Evolutionary conservation across 192 early-diverging fungal genomes (phyloP).

Genomic region (Fimicolochytrium jonesii): DNA sequence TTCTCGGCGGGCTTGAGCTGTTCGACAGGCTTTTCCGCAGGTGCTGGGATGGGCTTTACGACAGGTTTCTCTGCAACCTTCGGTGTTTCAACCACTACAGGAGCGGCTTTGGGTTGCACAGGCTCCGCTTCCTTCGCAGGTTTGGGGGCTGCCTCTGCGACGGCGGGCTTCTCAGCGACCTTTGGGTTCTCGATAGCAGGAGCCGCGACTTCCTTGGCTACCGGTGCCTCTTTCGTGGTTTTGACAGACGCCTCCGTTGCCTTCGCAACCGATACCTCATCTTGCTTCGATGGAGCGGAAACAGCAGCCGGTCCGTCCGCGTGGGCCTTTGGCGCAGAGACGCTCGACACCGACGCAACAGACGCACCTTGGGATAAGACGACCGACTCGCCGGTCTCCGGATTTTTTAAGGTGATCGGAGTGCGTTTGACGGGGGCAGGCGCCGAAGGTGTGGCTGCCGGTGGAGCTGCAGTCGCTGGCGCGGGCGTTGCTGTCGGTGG

Average conservation of each 20-base stretch:
- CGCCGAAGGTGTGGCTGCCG: slow-evolving; percentile 3
- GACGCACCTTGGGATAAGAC: slow-evolving; percentile 2
- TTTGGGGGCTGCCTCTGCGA: background rate
- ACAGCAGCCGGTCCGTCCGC: background rate
- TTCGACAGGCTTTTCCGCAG: background rate
- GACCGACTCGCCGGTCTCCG: slow-evolving; percentile 21
- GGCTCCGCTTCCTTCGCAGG: background rate
- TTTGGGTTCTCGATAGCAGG: too few relatives aligned
- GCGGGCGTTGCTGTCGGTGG: slow-evolving; percentile 2
- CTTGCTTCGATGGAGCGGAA: background rate
- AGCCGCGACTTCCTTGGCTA: background rate
- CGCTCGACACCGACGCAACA: background rate
- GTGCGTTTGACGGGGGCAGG: background rate
- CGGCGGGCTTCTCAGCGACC: background rate
- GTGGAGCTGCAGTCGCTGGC: background rate
- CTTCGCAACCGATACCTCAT: too few relatives aligned
- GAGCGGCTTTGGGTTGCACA: background rate
- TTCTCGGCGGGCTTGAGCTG: background rate
- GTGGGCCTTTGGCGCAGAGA: background rate
- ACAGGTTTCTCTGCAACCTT: background rate
- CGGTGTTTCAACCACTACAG: background rate
- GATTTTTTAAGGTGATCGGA: slow-evolving; percentile 5
- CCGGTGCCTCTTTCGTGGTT: background rate
- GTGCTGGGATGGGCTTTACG: background rate
- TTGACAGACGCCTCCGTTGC: background rate